phyloP scores from a whole-genome alignment of 2,329 filamentous ascomycete species.

The Hysterium pulicare region DNA sequence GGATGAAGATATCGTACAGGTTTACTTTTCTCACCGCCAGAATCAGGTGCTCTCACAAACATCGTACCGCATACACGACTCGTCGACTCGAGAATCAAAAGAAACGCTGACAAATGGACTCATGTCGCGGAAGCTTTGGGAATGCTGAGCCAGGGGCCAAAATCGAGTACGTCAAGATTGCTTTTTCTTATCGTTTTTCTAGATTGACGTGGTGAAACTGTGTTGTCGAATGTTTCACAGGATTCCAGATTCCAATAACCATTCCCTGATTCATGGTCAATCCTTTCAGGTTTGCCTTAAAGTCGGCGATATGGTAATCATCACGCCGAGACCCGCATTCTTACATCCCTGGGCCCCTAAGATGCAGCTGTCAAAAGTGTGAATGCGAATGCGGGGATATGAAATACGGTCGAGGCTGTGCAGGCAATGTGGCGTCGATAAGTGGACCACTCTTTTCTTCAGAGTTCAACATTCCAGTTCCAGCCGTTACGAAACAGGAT shows the following conservation, averaged over 20 bases:
- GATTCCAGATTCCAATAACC: not conserved
- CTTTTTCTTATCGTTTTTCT: not conserved
- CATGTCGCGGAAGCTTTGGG: not conserved
- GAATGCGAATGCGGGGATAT: not conserved
- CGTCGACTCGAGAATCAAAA: not conserved
- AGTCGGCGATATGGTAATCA: not conserved
- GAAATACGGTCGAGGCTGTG: too few species aligned
- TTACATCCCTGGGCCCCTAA: not conserved
- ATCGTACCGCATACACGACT: not conserved
- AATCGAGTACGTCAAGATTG: slow-evolving; percentile 5
- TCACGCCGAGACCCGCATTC: not conserved
- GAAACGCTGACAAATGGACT: not conserved
- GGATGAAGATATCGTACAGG: too few species aligned
- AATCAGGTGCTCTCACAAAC: not conserved
- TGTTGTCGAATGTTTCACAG: too few species aligned
- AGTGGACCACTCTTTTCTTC: too few species aligned
- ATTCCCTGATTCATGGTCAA: not conserved
- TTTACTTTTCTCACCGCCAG: slow-evolving; percentile 1
- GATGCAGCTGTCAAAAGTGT: not conserved
- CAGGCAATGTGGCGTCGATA: not conserved
- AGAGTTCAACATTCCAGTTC: too few species aligned
- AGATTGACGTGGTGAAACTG: too few species aligned
- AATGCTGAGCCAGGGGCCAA: not conserved
- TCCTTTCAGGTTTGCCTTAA: not conserved
- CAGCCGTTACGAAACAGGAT: too few species aligned